Conservation (phyloP, 768 basidiomycete species). For the Lactarius hengduanensis region DNA sequence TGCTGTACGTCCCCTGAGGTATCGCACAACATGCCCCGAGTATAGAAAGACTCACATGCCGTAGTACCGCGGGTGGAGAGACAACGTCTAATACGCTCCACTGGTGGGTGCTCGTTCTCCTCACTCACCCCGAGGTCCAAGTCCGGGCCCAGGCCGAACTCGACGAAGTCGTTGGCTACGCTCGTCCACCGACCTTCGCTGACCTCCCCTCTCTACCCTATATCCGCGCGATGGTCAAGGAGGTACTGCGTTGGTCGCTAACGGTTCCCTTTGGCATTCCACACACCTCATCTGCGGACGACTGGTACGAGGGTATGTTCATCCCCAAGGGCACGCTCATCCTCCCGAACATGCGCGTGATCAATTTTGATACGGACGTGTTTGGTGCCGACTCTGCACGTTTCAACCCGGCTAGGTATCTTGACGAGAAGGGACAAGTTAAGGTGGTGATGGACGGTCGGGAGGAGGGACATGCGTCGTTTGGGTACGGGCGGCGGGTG, state of each 20-base stretch:
- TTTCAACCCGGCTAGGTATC: background rate
- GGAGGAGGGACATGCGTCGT: background rate
- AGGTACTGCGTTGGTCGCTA: background rate
- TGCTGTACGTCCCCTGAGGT: slow-evolving; percentile 15
- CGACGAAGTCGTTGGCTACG: background rate
- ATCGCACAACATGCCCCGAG: too few relatives aligned
- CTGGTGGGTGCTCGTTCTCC: background rate
- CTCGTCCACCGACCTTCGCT: background rate
- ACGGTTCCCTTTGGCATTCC: slow-evolving; percentile 3
- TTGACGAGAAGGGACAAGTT: background rate
- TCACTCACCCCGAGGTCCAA: background rate
- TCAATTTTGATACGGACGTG: background rate
- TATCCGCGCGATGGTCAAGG: slow-evolving; percentile 1
- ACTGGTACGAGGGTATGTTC: background rate
- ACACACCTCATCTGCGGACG: background rate
- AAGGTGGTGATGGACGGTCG: background rate
- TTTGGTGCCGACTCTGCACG: background rate
- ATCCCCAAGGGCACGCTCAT: background rate
- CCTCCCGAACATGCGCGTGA: background rate
- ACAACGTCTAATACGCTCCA: background rate
- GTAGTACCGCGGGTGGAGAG: background rate
- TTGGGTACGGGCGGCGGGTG: background rate
- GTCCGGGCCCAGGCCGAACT: background rate
- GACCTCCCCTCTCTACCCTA: background rate
- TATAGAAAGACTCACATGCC: too few relatives aligned